Percentiles rank a stretch among this genome's conserved stretches.
These are phyloP conservation scores for Diplodia seriata DNA, from an alignment of 2,329 filamentous ascomycete genomes.

Conservation along the genomic window DNA sequence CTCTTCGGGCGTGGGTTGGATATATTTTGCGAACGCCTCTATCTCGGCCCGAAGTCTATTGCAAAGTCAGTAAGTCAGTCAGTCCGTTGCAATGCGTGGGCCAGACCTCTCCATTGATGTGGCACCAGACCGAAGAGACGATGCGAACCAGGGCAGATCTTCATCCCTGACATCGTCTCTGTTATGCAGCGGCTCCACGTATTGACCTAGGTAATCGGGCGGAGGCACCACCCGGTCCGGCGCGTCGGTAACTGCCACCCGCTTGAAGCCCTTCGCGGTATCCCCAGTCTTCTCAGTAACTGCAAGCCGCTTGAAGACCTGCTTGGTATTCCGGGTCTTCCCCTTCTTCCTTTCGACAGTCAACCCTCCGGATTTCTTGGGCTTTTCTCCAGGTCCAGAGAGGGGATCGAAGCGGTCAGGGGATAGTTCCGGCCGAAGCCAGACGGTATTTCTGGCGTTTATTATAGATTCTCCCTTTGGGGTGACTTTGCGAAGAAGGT, in stretches of 20 bases:
- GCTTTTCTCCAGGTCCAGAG: background rate
- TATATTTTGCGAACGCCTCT: slow-evolving; percentile 52
- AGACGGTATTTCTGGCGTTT: background rate
- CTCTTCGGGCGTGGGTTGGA: slow-evolving; percentile 55
- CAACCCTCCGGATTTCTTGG: background rate
- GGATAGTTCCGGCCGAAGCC: slow-evolving; percentile 5
- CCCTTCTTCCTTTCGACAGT: no score
- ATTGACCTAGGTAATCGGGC: slow-evolving; percentile 16
- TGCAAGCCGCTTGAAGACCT: no score
- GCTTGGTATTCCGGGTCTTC: background rate
- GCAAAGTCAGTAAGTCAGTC: background rate
- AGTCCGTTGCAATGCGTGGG: background rate
- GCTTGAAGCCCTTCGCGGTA: no score
- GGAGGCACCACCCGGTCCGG: background rate
- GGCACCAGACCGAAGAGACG: slow-evolving; percentile 1
- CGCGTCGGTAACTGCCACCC: no score
- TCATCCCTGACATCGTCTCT: background rate
- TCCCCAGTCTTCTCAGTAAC: no score
- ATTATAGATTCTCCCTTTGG: background rate
- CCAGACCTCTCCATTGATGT: slow-evolving; percentile 7
- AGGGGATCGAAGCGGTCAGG: slow-evolving; percentile 2
- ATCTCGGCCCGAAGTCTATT: slow-evolving; percentile 55
- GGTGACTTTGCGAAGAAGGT: slow-evolving; percentile 1
- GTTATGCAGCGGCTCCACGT: slow-evolving; percentile 8
- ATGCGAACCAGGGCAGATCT: slow-evolving; percentile 21